Evolutionary conservation across 192 early-diverging fungal species (phyloP), one percentile per base, ranked within the genome.

Genomic region (Coemansia sp.): DNA sequence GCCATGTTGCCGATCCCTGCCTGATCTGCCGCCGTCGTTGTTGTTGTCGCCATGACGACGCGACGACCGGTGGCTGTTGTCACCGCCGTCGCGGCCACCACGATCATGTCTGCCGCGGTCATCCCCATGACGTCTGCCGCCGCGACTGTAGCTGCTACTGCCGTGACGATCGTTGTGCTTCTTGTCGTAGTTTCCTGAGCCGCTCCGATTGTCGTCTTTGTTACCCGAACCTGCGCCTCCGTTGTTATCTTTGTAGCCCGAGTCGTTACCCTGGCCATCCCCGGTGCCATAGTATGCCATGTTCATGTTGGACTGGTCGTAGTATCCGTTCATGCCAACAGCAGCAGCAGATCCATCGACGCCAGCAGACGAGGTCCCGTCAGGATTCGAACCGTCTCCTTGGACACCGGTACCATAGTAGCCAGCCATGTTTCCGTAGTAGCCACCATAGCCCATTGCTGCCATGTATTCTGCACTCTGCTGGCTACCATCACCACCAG

Each of bases 301-400:
- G 18, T 60, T 53, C 71, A 73, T 73, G 43, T 39, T 24, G 55
- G 66, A 62, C 54, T 77, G 74, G 24, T 40, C 68, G 53, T 70
- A 70, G 63, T 69, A 69, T 6, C 55, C 69, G 18, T 33, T 44
- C 21, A 24, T 25, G 38, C 40, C n/a, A 53, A 39, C 34, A 22
- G 25, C 52, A 17, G 63, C 22, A 9, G 42, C 42, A 11, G 39
- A 17, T 3, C 44, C 64, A 49, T 61, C 63, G 42, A 49, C 59
- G 17, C 53, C 58, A 4, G 18, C 37, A 15, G 27, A 30, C 7
- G 27, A 5, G 27, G 4, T 30, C 4, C 27, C 27, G 27, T 53
- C 44, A 7, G 38, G 49, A 3, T 45, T 56, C 0, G 55, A 21
- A 21, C 59, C 62, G 14, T 65, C 66, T 14, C 55, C 59, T n/a